These are phyloP conservation scores for Euphrasia arctica DNA, from an alignment of 305 asterid genomes.

Conservation along the genomic window DNA sequence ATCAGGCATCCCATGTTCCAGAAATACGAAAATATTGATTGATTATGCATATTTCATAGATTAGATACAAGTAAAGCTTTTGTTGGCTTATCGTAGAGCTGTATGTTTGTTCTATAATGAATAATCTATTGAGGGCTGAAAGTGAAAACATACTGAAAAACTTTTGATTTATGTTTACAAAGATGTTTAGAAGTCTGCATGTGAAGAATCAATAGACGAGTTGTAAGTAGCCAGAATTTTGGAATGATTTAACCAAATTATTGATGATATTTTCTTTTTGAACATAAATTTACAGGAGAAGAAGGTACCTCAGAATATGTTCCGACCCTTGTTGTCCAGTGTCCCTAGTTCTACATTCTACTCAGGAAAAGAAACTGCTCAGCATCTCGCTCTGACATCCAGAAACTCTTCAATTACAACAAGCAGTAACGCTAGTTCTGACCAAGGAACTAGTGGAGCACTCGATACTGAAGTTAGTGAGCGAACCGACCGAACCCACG, in stretches of 20 bases:
- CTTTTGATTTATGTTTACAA: conserved; percentile 3
- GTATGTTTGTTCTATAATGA: conserved; percentile 5
- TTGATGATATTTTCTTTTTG: neutral
- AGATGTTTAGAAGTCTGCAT: conserved; percentile 5
- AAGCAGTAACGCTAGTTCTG: conserved; percentile 88
- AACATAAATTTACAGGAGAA: conserved; percentile 54
- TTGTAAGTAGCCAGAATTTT: conserved; percentile 5
- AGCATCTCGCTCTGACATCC: conserved; percentile 54
- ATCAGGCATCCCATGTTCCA: conserved; percentile 1
- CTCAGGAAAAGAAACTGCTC: conserved; percentile 58
- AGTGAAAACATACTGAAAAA: neutral
- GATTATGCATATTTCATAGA: conserved; percentile 3
- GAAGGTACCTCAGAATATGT: conserved; percentile 89
- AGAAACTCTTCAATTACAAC: conserved; percentile 83
- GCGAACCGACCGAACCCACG: conserved; percentile 41
- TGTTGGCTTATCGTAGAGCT: conserved; percentile 7
- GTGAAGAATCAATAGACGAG: conserved; percentile 9
- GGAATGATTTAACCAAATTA: conserved; percentile 13
- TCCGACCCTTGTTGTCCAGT: conserved; percentile 92
- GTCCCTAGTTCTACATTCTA: conserved; percentile 89
- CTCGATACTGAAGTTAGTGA: conserved; percentile 69
- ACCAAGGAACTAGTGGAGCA: conserved; percentile 55
- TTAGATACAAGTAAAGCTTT: conserved; percentile 2
- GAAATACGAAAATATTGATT: neutral
- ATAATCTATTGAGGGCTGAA: conserved; percentile 7